Evolutionary conservation across 2,329 filamentous ascomycete species (phyloP).

Genomic region (Ascochyta pisi): DNA sequence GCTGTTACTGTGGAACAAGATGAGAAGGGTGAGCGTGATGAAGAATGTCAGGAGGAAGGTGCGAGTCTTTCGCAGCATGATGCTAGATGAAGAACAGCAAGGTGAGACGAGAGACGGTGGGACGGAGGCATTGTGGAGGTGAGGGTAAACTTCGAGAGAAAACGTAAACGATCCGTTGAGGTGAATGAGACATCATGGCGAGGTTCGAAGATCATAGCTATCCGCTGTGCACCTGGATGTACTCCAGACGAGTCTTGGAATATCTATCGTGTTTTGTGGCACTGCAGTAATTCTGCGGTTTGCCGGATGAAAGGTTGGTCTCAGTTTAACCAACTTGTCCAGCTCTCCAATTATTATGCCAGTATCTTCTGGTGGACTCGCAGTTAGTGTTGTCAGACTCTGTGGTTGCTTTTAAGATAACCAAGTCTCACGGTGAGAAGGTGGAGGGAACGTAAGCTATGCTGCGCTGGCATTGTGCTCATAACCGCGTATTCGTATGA

Average conservation of each 20-base stretch:
- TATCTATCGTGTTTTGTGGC: too few species aligned
- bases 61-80: neutral
- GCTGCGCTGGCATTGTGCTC: constrained; percentile 2
- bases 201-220: neutral
- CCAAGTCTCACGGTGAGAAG: too few species aligned
- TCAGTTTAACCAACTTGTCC: too few species aligned
- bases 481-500: neutral
- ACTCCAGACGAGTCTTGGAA: too few species aligned
- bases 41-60: neutral
- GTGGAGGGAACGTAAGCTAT: neutral
- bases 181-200: neutral
- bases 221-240: too few species aligned
- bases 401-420: too few species aligned
- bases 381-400: too few species aligned
- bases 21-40: neutral
- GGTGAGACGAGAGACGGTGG: neutral
- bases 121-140: neutral
- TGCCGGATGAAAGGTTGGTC: too few species aligned
- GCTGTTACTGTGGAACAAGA: neutral
- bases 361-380: too few species aligned
- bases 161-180: neutral
- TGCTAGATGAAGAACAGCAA: neutral
- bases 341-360: too few species aligned
- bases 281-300: too few species aligned
- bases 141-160: neutral